Evolutionary conservation across 1,284 basidiomycete species (phyloP).

Genomic region (Puccinia novopanici): DNA sequence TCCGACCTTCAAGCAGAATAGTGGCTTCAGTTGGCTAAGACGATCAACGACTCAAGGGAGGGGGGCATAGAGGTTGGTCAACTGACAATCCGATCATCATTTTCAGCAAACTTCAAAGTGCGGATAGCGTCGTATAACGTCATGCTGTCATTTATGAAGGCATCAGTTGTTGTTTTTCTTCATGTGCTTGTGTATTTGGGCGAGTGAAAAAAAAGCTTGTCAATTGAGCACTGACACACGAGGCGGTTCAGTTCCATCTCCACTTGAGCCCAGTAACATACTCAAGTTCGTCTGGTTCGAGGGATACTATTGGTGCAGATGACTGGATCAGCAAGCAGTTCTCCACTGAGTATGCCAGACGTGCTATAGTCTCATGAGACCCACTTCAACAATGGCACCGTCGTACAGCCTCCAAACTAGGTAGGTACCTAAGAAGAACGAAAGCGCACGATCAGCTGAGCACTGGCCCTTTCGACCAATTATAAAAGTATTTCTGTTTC

Average conservation of each 20-base stretch:
- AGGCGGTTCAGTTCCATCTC: constrained; percentile 47
- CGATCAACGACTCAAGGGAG: not conserved
- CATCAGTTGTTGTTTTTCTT: not conserved
- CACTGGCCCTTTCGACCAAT: not conserved
- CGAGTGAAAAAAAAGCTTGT: not conserved
- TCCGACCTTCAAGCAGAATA: constrained; percentile 55
- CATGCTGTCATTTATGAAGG: constrained; percentile 54
- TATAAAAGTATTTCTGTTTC: too few species aligned
- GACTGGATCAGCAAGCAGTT: constrained; percentile 54
- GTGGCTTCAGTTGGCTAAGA: not conserved
- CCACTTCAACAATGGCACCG: constrained; percentile 57
- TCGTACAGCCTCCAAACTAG: constrained; percentile 58
- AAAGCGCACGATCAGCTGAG: not conserved
- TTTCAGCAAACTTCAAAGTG: constrained; percentile 59
- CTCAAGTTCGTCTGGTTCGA: constrained; percentile 47
- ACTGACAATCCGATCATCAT: constrained; percentile 59
- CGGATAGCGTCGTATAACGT: constrained; percentile 60
- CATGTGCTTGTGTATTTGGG: too few species aligned
- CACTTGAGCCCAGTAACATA: constrained; percentile 39
- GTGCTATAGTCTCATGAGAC: constrained; percentile 52
- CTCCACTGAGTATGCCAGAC: constrained; percentile 53
- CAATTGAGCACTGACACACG: constrained; percentile 25
- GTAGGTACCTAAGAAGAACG: constrained; percentile 54
- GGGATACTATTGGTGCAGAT: constrained; percentile 42
- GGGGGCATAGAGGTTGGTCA: not conserved